These are phyloP conservation scores for Fusarium decemcellulare DNA, from an alignment of 2,329 filamentous ascomycete species.

Conservation along the genomic window DNA sequence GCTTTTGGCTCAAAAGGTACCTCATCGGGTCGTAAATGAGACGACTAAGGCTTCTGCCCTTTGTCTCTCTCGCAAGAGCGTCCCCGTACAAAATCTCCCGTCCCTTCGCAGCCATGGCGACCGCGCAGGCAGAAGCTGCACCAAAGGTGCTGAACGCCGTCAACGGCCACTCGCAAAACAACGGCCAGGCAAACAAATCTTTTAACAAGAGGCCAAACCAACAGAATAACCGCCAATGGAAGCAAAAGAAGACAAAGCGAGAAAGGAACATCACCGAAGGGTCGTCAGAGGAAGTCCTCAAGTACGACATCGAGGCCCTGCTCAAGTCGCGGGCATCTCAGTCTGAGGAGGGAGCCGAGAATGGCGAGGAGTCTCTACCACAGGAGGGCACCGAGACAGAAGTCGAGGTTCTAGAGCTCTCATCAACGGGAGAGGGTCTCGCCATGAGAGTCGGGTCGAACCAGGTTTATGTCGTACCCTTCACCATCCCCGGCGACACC, in stretches of 20 bases:
- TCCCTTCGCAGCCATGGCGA: slow-evolving; percentile 45
- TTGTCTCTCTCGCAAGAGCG: slow-evolving; percentile 28
- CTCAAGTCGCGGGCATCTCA: slow-evolving; percentile 58
- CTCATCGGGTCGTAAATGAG: slow-evolving; percentile 29
- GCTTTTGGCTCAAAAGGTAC: too few species aligned
- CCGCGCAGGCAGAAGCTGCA: slow-evolving; percentile 28
- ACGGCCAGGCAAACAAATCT: slow-evolving; percentile 18
- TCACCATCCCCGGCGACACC: slow-evolving; percentile 87
- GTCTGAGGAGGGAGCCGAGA: slow-evolving; percentile 47
- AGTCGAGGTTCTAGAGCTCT: slow-evolving; percentile 84
- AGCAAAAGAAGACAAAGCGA: slow-evolving; percentile 69
- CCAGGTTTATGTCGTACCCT: slow-evolving; percentile 88
- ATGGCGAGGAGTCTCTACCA: slow-evolving; percentile 64
- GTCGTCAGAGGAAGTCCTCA: slow-evolving; percentile 76
- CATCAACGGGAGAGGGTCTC: slow-evolving; percentile 93
- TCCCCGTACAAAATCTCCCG: slow-evolving; percentile 30
- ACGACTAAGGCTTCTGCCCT: slow-evolving; percentile 31
- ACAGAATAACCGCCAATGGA: slow-evolving; percentile 46
- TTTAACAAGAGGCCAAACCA: slow-evolving; percentile 45
- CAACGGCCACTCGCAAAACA: slow-evolving; percentile 35
- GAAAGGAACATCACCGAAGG: slow-evolving; percentile 73
- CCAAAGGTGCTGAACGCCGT: slow-evolving; percentile 17
- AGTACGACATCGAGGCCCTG: slow-evolving; percentile 72
- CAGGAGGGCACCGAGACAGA: slow-evolving; percentile 82
- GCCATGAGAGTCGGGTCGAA: slow-evolving; percentile 76